Percentiles rank a stretch among this genome's conserved stretches.
phyloP scores from a whole-genome alignment of 2,329 filamentous ascomycete species.

The Ilyonectria destructans region DNA sequence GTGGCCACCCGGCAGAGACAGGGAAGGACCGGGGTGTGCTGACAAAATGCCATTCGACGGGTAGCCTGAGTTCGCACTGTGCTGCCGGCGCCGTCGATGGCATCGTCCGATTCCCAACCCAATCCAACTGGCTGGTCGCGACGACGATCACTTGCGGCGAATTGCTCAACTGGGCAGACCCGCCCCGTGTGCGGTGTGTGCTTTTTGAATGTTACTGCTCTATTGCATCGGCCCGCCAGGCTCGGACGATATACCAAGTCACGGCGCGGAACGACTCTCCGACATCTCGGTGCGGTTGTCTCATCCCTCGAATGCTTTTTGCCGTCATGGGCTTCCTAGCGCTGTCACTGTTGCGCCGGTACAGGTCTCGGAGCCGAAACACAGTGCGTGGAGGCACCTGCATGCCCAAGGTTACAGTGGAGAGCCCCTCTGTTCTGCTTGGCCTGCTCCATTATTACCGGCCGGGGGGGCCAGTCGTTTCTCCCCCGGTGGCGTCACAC shows the following conservation, averaged over 20 bases:
- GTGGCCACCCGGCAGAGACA: slow-evolving; percentile 36
- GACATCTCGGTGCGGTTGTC: neutral
- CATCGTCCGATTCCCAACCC: slow-evolving; percentile 48
- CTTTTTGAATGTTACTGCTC: neutral
- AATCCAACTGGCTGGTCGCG: slow-evolving; percentile 33
- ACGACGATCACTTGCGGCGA: slow-evolving; percentile 25
- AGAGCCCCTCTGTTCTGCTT: slow-evolving; percentile 16
- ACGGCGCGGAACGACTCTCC: neutral
- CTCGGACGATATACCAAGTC: slow-evolving; percentile 16
- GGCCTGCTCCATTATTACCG: slow-evolving; percentile 26
- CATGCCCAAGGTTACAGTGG: slow-evolving; percentile 20
- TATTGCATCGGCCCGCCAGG: slow-evolving; percentile 16
- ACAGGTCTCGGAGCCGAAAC: slow-evolving; percentile 33
- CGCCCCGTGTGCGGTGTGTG: slow-evolving; percentile 10
- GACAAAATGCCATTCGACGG: slow-evolving; percentile 30
- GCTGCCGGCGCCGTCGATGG: slow-evolving; percentile 29
- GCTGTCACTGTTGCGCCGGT: neutral
- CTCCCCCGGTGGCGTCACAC: slow-evolving; percentile 31
- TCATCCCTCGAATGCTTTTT: neutral
- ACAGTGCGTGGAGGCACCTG: slow-evolving; percentile 22
- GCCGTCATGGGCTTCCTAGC: neutral
- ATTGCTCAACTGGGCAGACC: slow-evolving; percentile 14
- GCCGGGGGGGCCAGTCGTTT: slow-evolving; percentile 13
- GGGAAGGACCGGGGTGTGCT: slow-evolving; percentile 35
- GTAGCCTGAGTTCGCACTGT: slow-evolving; percentile 39